These are phyloP conservation scores for Mucor piriformis DNA, from an alignment of 371 early-diverging fungal genomes.

Conservation along the genomic window DNA sequence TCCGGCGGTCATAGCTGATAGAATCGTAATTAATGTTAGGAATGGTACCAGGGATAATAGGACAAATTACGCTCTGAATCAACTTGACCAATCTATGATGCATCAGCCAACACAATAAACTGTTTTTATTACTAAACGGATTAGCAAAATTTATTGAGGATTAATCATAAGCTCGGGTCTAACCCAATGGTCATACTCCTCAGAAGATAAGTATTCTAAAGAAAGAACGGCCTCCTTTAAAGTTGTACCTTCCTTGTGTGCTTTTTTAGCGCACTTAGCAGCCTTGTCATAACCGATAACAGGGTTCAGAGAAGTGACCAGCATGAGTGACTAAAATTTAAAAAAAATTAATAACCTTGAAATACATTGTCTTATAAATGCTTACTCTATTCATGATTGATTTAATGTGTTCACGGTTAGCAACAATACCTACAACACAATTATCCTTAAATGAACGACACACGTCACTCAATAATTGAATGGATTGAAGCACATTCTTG, in stretches of 20 bases:
- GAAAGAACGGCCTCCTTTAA: constrained; percentile 82
- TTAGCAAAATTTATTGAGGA: constrained; percentile 14
- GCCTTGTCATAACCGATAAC: constrained; percentile 84
- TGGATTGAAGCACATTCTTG: constrained; percentile 82
- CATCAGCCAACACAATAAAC: too few relatives aligned
- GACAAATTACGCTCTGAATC: too few relatives aligned
- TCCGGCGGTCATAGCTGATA: too few relatives aligned
- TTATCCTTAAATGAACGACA: constrained; percentile 77
- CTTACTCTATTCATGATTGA: constrained; percentile 65
- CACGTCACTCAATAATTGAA: constrained; percentile 77
- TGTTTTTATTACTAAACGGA: too few relatives aligned
- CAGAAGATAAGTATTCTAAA: constrained; percentile 70
- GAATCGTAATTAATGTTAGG: too few relatives aligned
- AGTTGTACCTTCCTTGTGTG: constrained; percentile 82
- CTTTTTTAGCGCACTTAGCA: constrained; percentile 83
- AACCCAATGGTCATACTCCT: constrained; percentile 85
- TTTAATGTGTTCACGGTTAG: constrained; percentile 78
- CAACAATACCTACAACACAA: constrained; percentile 83
- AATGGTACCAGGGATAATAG: too few relatives aligned
- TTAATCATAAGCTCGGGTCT: constrained; percentile 80
- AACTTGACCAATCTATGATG: too few relatives aligned
- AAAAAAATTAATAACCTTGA: too few relatives aligned
- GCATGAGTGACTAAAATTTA: constrained; percentile 74
- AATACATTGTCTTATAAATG: not conserved
- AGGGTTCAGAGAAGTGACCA: constrained; percentile 88